Percentiles rank a stretch among this genome's conserved stretches.
Evolutionary conservation across 23 red algal species (phyloP).

Genomic region (Pyropia haitanensis): DNA sequence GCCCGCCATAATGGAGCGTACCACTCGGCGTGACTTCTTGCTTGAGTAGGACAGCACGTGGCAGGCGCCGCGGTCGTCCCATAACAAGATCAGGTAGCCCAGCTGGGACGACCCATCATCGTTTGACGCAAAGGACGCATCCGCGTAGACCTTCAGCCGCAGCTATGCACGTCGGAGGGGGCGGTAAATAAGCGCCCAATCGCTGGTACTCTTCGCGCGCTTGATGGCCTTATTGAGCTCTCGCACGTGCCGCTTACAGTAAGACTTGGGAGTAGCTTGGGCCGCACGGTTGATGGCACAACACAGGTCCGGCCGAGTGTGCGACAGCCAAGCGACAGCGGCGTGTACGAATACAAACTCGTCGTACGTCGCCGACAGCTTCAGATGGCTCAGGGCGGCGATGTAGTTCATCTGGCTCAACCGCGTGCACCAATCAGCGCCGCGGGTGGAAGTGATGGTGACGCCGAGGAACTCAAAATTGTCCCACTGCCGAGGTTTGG

Average conservation of each 20-base stretch:
- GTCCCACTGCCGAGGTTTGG: constrained; percentile 7
- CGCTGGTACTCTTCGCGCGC: background rate
- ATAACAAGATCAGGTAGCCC: constrained; percentile 3
- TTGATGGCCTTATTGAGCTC: too few species aligned
- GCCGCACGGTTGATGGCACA: too few species aligned
- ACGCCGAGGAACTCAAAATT: background rate
- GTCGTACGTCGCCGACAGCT: too few species aligned
- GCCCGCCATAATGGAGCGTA: constrained; percentile 4
- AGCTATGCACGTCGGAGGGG: background rate
- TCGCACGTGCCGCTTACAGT: background rate
- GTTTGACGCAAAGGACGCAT: constrained; percentile 6
- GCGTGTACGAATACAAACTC: too few species aligned
- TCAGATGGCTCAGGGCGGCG: background rate
- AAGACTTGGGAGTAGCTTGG: too few species aligned
- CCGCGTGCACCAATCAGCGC: too few species aligned
- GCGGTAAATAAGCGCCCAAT: too few species aligned
- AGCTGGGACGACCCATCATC: constrained; percentile 8
- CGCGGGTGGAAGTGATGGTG: background rate
- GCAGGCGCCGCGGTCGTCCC: background rate
- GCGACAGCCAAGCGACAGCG: too few species aligned
- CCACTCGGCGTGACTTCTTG: background rate
- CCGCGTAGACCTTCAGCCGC: background rate
- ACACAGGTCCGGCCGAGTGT: too few species aligned
- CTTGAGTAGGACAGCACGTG: background rate
- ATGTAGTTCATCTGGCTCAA: background rate